These are phyloP conservation scores for Physcomitrium patens DNA, from an alignment of 225 moss, liverwort and hornwort species.

Conservation along the genomic window DNA sequence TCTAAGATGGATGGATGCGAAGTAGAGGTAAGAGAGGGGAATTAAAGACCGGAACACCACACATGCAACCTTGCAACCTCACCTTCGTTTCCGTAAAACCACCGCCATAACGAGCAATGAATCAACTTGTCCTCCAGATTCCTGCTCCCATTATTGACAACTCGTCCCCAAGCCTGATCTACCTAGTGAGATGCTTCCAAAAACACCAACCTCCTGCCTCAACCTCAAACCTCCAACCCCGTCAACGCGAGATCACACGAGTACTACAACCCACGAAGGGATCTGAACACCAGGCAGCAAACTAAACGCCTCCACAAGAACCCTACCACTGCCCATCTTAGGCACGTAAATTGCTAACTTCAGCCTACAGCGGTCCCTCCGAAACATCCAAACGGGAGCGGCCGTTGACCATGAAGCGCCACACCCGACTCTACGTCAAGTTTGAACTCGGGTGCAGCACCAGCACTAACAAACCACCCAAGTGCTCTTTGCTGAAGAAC, in stretches of 20 bases:
- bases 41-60: background rate
- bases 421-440: too few species aligned
- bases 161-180: background rate
- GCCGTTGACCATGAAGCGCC: too few species aligned
- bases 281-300: background rate
- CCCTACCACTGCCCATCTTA: background rate
- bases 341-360: background rate
- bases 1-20: background rate
- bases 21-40: background rate
- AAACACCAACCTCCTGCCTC: background rate
- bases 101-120: background rate
- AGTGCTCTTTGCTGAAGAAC: too few species aligned
- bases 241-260: background rate
- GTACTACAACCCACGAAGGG: background rate
- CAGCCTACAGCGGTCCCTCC: background rate
- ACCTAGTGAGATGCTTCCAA: background rate
- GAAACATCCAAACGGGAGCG: background rate
- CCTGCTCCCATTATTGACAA: background rate
- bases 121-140: background rate
- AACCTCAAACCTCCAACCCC: background rate
- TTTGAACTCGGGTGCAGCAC: too few species aligned
- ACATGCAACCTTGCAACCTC: background rate
- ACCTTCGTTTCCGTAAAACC: background rate
- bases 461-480: too few species aligned
- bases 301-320: background rate